Percentiles rank a stretch among this genome's conserved stretches.
These are phyloP conservation scores for Umbelopsis sp. DNA, from an alignment of 192 early-diverging fungal genomes.

Conservation along the genomic window DNA sequence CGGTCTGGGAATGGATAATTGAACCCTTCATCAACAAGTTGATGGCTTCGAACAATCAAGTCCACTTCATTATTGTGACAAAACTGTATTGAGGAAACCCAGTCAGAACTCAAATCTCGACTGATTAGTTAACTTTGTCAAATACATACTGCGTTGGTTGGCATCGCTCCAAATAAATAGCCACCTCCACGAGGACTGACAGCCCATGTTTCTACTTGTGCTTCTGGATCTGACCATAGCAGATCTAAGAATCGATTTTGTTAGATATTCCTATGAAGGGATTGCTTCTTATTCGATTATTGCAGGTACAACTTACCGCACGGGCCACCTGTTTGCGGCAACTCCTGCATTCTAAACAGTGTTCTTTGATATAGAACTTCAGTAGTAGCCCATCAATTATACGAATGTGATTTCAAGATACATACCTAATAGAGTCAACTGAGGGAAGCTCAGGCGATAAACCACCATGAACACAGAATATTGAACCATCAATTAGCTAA, in stretches of 20 bases:
- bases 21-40: constrained; percentile 40
- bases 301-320: constrained; percentile 45
- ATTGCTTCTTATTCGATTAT: too few species aligned
- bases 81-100: constrained; percentile 18
- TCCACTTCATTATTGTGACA: constrained; percentile 40
- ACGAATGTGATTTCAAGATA: not conserved
- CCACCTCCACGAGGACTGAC: constrained; percentile 42
- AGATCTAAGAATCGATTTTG: constrained; percentile 22
- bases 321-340: constrained; percentile 88
- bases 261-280: not conserved
- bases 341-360: constrained; percentile 86
- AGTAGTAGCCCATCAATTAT: too few species aligned
- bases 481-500: constrained; percentile 85
- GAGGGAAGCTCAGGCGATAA: constrained; percentile 89
- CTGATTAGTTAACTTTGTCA: not conserved
- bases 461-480: constrained; percentile 91
- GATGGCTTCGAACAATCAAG: constrained; percentile 40
- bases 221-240: constrained; percentile 41
- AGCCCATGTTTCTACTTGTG: constrained; percentile 40
- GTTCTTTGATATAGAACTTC: constrained; percentile 42
- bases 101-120: not conserved
- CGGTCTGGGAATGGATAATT: constrained; percentile 57
- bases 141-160: constrained; percentile 34
- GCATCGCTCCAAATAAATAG: constrained; percentile 35
- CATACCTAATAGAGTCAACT: constrained; percentile 78